Base-by-base conservation (phyloP, 2,329 filamentous ascomycete species). In the Pseudogymnoascus sp. region DNA sequence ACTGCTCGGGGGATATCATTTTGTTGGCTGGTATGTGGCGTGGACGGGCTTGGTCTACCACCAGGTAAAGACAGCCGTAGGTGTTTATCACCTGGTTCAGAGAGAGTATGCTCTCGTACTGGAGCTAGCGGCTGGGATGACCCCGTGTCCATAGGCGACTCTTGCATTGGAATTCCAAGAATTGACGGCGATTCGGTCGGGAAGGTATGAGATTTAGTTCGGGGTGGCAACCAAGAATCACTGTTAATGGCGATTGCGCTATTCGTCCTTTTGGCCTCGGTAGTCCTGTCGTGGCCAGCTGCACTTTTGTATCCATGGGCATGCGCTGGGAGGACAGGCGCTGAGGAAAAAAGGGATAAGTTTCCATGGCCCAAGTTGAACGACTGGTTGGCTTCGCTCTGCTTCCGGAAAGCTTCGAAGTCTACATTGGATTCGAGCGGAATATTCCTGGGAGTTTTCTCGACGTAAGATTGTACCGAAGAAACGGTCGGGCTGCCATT, bases 401-500 rank as follows among this genome's bases (percentile, higher is more conserved):
- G 87, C 65, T 81, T 84, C 67, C 80, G 81, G 71, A 95, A 93
- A 2, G 88, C 87, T 71, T 93, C 90, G 65, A 89, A 93, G n/a
- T 91, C 87, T 6, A 88, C 83, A 68, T 92, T 91, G 35, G 87
- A 84, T 68, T 93, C 88, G 58, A 90, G 76, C 0, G 89, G 82
- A 6, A 91, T 76, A 65, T 86, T 81, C 64, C 85, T 85, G 2
- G 90, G 89, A 7, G 89, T 82, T 2, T 83, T 81, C 14, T 86
- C 82, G 18, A 80, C 83, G 60, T 88, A 89, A 0, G 87, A 89
- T 68, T 84, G 85, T 57, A 91, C 81, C 4, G 87, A 86, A 0
- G 87, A 88, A 7, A 84, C 85, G 0, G 85, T 81, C 7, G 88
- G 82, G 67, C 87, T 89, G 88, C 89, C 93, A 73, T 89, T 89